Evolutionary conservation across 139 green algal genomes (phyloP).

Genomic region (Tetratostichococcus sp.): DNA sequence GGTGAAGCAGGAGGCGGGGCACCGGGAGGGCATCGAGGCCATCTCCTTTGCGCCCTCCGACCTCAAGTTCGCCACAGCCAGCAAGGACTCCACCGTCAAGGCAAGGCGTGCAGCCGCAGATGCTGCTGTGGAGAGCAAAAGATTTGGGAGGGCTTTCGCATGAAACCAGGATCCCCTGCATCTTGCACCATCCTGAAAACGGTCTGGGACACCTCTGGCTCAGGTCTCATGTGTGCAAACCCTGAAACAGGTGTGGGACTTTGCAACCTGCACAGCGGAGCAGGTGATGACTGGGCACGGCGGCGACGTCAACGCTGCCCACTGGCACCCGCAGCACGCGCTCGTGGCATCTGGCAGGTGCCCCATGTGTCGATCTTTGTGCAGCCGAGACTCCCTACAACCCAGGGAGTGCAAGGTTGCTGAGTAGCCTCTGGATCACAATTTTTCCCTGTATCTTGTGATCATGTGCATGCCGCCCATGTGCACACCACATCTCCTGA

Average conservation of each 20-base stretch:
- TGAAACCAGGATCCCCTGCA: too few relatives aligned
- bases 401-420: too few relatives aligned
- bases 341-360: slow-evolving; percentile 64
- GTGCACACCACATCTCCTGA: too few relatives aligned
- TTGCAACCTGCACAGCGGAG: slow-evolving; percentile 46
- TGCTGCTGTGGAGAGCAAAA: too few relatives aligned
- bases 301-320: slow-evolving; percentile 83
- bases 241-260: slow-evolving; percentile 66
- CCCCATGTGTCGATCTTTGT: not conserved
- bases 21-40: slow-evolving; percentile 66
- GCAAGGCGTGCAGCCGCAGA: not conserved
- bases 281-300: slow-evolving; percentile 72
- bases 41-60: slow-evolving; percentile 66
- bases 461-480: too few relatives aligned
- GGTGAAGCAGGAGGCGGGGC: slow-evolving; percentile 41
- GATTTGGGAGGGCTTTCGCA: too few relatives aligned
- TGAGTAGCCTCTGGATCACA: too few relatives aligned
- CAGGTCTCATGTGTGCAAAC: too few relatives aligned
- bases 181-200: not conserved
- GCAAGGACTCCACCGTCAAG: slow-evolving; percentile 80
- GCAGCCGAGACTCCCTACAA: not conserved
- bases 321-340: slow-evolving; percentile 85
- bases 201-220: too few relatives aligned
- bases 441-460: too few relatives aligned
- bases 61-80: slow-evolving; percentile 84